These are phyloP conservation scores for Fonsecaea pugnacius DNA, from an alignment of 2,329 filamentous ascomycete genomes.

Conservation along the genomic window DNA sequence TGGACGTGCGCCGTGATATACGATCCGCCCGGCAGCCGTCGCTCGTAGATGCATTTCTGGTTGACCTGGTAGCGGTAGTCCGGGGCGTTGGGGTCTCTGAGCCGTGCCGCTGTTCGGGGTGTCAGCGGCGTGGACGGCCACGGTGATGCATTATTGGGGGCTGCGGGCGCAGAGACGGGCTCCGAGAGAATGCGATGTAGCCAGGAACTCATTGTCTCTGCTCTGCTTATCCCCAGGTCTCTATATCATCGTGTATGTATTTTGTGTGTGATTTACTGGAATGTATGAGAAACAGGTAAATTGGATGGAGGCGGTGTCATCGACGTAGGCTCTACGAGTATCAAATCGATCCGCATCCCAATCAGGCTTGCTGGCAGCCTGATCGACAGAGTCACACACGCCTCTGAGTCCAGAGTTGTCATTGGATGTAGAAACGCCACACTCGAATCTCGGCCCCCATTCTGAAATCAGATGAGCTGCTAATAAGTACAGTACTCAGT, in stretches of 20 bases:
- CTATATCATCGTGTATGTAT: no score
- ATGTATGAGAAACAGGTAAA: no score
- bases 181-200: slow-evolving; percentile 11
- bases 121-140: slow-evolving; percentile 18
- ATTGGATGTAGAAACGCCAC: neutral
- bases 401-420: neutral
- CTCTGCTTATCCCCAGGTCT: no score
- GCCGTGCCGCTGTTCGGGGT: slow-evolving; percentile 9
- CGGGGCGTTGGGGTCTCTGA: slow-evolving; percentile 44
- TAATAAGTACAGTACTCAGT: neutral
- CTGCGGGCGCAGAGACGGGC: slow-evolving; percentile 19
- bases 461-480: neutral
- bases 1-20: slow-evolving; percentile 57
- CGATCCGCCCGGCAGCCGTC: slow-evolving; percentile 52
- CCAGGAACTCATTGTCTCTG: slow-evolving; percentile 17
- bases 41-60: slow-evolving; percentile 55
- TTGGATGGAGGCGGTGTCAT: neutral
- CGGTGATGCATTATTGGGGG: slow-evolving; percentile 9
- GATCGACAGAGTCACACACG: neutral
- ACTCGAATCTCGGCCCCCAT: neutral
- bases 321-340: no score
- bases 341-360: neutral
- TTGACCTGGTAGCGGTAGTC: slow-evolving; percentile 46
- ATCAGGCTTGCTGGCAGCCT: slow-evolving; percentile 3
- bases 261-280: no score